Percentiles rank a stretch among this genome's conserved stretches.
These are phyloP conservation scores for Naegleria fowleri DNA, from an alignment of 208 protist genomes.

Conservation along the genomic window DNA sequence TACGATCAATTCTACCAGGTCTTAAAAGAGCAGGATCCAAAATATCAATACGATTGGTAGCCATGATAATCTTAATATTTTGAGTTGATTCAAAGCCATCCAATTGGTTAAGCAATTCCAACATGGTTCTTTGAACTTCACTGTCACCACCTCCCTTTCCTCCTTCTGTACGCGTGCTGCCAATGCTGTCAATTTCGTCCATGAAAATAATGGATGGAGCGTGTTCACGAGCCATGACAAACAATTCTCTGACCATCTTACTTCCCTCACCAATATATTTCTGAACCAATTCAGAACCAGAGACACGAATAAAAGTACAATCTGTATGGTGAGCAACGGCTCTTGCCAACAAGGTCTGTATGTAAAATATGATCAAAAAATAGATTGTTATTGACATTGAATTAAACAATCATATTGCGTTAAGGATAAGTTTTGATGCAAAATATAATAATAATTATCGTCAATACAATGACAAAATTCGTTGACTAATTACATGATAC, in stretches of 20 bases:
- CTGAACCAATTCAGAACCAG: conserved; percentile 98
- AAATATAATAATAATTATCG: not conserved
- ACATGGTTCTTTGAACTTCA: conserved; percentile 99
- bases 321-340: conserved; percentile 98
- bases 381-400: too few relatives aligned
- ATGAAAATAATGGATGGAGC: conserved; percentile 99
- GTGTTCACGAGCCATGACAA: conserved; percentile 99
- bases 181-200: conserved; percentile 99
- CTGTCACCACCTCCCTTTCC: conserved; percentile 76
- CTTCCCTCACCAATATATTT: conserved; percentile 99
- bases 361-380: conserved; percentile 20
- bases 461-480: not conserved
- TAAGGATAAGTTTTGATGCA: too few relatives aligned
- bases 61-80: conserved; percentile 98
- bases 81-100: conserved; percentile 98
- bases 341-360: conserved; percentile 96
- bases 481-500: not conserved
- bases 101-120: conserved; percentile 99
- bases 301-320: conserved; percentile 97
- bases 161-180: conserved; percentile 76
- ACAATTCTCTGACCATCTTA: conserved; percentile 98
- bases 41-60: conserved; percentile 99
- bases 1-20: conserved; percentile 98
- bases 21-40: conserved; percentile 97
- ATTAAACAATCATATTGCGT: conserved; percentile 38